Evolutionary conservation across 225 moss, liverwort and hornwort genomes (phyloP).

Genomic region (Antitrichia curtipendula): DNA sequence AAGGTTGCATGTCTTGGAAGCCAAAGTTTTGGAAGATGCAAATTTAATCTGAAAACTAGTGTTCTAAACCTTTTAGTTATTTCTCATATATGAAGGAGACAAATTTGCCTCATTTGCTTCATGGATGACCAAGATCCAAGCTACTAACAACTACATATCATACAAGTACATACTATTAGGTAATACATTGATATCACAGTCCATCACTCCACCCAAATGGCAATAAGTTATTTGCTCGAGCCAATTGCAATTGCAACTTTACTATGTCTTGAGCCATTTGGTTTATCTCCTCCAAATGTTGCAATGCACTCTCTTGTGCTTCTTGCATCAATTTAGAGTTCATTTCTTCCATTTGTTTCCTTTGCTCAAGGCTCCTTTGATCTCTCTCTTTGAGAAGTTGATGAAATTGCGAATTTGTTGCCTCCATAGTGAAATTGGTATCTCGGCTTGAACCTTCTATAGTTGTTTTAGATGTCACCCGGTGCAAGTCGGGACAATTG

Average conservation of each 20-base stretch:
- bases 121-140: background rate
- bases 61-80: background rate
- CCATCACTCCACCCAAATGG: background rate
- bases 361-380: background rate
- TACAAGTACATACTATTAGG: background rate
- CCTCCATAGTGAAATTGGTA: background rate
- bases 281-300: background rate
- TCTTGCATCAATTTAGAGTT: background rate
- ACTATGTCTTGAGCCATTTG: background rate
- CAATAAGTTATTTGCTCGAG: background rate
- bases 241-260: background rate
- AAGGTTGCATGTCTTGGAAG: fast-evolving
- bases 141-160: background rate
- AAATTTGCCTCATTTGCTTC: background rate
- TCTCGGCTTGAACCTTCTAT: background rate
- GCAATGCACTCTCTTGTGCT: background rate
- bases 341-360: background rate
- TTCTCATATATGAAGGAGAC: background rate
- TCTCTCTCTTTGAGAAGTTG: background rate
- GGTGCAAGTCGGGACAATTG: background rate
- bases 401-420: background rate
- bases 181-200: background rate
- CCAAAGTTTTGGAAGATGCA: background rate
- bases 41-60: background rate
- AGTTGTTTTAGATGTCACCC: background rate